Evolutionary conservation across 192 early-diverging fungal genomes (phyloP).

Genomic region (Rhizophagus sp.): DNA sequence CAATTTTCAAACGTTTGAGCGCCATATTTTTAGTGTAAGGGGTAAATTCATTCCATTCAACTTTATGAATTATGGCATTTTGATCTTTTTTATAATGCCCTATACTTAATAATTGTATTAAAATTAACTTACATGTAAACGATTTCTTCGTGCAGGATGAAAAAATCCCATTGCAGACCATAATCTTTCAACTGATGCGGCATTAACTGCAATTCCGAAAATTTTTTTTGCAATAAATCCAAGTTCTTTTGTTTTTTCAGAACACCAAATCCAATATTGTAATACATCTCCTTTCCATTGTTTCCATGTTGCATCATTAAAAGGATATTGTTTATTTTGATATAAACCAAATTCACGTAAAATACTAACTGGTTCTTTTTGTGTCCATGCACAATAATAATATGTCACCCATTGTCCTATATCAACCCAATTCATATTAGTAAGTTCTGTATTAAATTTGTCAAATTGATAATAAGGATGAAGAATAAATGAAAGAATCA

Average conservation of each 20-base stretch:
- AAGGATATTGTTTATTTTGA: constrained; percentile 18
- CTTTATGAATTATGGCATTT: too few relatives aligned
- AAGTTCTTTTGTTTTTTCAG: background rate
- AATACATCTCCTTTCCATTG: constrained; percentile 13
- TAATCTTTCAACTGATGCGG: background rate
- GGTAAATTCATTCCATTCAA: too few relatives aligned
- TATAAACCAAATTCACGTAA: constrained; percentile 5
- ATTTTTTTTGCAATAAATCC: background rate
- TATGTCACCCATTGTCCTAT: constrained; percentile 22
- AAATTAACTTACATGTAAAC: background rate
- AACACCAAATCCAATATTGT: background rate
- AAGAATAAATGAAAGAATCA: constrained; percentile 9
- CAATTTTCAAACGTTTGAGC: too few relatives aligned
- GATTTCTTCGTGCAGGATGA: background rate
- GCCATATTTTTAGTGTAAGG: too few relatives aligned
- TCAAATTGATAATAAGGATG: background rate
- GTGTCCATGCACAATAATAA: constrained; percentile 19
- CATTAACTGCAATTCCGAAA: background rate
- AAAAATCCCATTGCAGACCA: constrained; percentile 1
- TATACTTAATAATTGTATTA: too few relatives aligned
- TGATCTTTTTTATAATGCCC: too few relatives aligned
- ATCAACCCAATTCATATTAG: background rate
- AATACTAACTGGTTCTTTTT: constrained; percentile 13
- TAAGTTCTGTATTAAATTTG: background rate
- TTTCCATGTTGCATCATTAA: constrained; percentile 1